Base-by-base conservation (phyloP, 2,329 filamentous ascomycete genomes). In the Cercospora citrullina region DNA sequence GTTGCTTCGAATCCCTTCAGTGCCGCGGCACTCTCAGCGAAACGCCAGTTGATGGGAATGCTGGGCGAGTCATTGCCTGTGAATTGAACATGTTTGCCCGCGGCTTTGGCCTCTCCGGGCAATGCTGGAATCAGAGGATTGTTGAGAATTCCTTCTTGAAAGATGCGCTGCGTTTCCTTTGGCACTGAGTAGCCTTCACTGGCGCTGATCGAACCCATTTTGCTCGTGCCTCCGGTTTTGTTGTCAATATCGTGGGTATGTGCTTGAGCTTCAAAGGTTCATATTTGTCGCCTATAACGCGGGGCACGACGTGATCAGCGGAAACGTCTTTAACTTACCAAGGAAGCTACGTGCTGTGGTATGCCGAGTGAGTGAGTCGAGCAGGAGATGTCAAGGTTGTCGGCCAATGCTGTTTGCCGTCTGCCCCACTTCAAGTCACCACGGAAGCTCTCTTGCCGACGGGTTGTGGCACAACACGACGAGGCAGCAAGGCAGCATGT, bases 31-130 rank as follows among this genome's bases (percentile, higher is more conserved):
- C 83, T 85, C 73, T 87, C 85, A 2, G 85, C 84, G 61, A 86
- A 85, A 2, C 85, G 79, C 85, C 86, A 87, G 62, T 85, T 86
- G 74, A 87, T 84, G 0, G 85, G 84, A 9, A 87, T 80, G 55
- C 77, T 82, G 0, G 84, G 84, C 30, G 75, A 73, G 26, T 78
- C 72, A 16, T 72, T 77, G 4, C 85, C 85, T 26, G 80, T 78
- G 65, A 85, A 86, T 0, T 42, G 16, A 21, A 71, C 63, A 71
- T 75, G 51, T 84, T 78, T 75, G 7, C 76, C 78, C 60, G 78
- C 78, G 71, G 79, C 75, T 61, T 76, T 67, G 51, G 80, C 76
- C 10, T 80, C 80, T 26, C 65, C 30, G 0, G 81, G 82, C 2
- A 82, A 68, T 18, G 75, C 72, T 18, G 78, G 76, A 5, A 84